A percentile compares a stretch with the other conserved stretches of the same genome.
phyloP scores from a whole-genome alignment of 176 grass and related monocot genomes.

The Juncus inflexus region DNA sequence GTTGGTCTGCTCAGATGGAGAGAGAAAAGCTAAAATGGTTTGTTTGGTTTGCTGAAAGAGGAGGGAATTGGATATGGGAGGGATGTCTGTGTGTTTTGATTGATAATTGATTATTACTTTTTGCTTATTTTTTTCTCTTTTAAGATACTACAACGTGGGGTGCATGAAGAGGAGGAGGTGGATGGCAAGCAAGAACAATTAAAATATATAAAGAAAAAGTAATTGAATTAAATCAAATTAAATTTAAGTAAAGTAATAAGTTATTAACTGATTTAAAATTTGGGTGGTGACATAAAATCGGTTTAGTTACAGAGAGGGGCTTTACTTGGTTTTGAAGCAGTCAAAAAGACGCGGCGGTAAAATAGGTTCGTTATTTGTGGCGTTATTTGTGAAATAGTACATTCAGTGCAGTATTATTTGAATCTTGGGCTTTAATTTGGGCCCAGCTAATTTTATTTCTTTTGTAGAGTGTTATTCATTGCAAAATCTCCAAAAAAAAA shows the following conservation, averaged over 20 bases:
- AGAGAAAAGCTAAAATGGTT: constrained; percentile 3
- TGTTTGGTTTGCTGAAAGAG: constrained; percentile 14
- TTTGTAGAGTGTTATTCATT: too few relatives aligned
- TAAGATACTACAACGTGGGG: background rate
- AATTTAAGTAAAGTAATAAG: background rate
- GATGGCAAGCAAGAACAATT: constrained; percentile 23
- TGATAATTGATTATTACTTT: constrained; percentile 11
- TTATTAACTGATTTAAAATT: constrained; percentile 17
- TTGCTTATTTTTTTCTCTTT: too few relatives aligned
- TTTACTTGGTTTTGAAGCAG: constrained; percentile 30
- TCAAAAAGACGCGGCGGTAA: constrained; percentile 8
- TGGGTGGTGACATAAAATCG: background rate
- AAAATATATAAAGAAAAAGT: constrained; percentile 21
- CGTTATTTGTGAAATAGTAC: too few relatives aligned
- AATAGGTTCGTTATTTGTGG: background rate
- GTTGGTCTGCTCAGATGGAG: background rate
- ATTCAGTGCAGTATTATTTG: too few relatives aligned
- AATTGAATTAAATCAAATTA: background rate
- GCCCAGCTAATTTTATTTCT: background rate
- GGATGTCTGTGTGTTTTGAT: constrained; percentile 24
- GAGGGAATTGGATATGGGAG: constrained; percentile 1
- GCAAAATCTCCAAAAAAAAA: too few relatives aligned
- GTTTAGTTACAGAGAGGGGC: background rate
- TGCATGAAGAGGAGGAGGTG: constrained; percentile 18
- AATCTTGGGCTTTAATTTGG: constrained; percentile 11